Percentiles rank a stretch among this genome's conserved stretches.
phyloP scores from a whole-genome alignment of 257 asterid genomes.

The Lycium ferocissimum region DNA sequence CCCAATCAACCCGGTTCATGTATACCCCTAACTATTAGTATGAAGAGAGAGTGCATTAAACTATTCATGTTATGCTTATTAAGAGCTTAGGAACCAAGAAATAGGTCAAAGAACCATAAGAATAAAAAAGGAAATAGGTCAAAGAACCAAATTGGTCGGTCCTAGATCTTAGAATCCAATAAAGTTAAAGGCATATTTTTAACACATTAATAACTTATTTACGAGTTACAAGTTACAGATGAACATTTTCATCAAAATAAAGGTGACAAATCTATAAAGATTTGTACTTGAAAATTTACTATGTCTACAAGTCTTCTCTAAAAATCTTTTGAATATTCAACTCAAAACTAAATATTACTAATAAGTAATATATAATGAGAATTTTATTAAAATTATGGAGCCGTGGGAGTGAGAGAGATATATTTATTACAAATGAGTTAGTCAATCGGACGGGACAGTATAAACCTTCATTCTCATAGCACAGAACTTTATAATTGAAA shows the following conservation, averaged over 20 bases:
- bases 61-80: not conserved
- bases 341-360: not conserved
- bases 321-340: not conserved
- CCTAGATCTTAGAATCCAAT: constrained; percentile 21
- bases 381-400: not conserved
- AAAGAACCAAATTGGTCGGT: not conserved
- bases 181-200: not conserved
- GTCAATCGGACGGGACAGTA: too few species aligned
- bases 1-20: too few species aligned
- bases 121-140: not conserved
- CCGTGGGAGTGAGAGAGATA: not conserved
- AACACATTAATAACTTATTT: not conserved
- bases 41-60: constrained; percentile 17
- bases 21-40: too few species aligned
- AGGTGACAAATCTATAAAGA: not conserved
- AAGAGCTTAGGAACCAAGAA: constrained; percentile 4
- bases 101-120: not conserved
- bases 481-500: too few species aligned
- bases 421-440: too few species aligned
- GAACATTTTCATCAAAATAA: not conserved
- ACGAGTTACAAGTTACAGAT: not conserved
- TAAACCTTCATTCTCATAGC: too few species aligned
- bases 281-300: not conserved
- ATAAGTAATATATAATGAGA: not conserved
- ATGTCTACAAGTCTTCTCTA: not conserved